Conservation (phyloP, 2,329 filamentous ascomycete genomes). For the Aspergillus glaucus region DNA sequence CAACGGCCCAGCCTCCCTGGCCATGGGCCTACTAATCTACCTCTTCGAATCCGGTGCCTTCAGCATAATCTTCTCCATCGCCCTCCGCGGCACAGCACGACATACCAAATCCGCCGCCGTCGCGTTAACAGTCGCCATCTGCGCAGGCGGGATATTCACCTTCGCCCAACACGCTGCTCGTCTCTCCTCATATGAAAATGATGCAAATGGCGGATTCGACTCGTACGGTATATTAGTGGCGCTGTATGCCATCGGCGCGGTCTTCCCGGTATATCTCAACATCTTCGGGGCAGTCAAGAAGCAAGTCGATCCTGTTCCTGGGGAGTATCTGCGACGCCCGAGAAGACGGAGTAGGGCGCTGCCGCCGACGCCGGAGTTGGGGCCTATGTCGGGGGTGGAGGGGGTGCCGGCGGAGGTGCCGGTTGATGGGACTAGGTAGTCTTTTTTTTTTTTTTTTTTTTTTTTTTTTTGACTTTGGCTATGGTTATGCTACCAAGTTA, state of each 20-base stretch:
- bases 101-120: conserved; percentile 54
- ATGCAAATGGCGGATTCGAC: conserved; percentile 37
- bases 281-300: conserved; percentile 40
- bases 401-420: no score
- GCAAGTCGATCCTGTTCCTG: conserved; percentile 46
- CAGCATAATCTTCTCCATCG: conserved; percentile 53
- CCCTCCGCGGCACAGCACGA: conserved; percentile 51
- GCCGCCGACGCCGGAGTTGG: no score
- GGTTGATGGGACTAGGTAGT: no score
- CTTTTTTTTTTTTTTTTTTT: no score
- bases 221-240: conserved; percentile 51
- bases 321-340: conserved; percentile 28
- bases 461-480: no score
- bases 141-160: conserved; percentile 50
- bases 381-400: no score
- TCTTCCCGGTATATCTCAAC: conserved; percentile 53
- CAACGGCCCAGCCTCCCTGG: conserved; percentile 38
- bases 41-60: conserved; percentile 58
- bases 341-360: neutral
- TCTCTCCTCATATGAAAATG: conserved; percentile 6
- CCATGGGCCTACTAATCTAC: conserved; percentile 48
- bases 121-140: conserved; percentile 49
- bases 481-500: no score
- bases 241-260: conserved; percentile 43
- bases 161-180: conserved; percentile 47